Evolutionary conservation across 345 rosid species (phyloP), one percentile per base, ranked within the genome.

Genomic region (Orychophragmus violaceus): DNA sequence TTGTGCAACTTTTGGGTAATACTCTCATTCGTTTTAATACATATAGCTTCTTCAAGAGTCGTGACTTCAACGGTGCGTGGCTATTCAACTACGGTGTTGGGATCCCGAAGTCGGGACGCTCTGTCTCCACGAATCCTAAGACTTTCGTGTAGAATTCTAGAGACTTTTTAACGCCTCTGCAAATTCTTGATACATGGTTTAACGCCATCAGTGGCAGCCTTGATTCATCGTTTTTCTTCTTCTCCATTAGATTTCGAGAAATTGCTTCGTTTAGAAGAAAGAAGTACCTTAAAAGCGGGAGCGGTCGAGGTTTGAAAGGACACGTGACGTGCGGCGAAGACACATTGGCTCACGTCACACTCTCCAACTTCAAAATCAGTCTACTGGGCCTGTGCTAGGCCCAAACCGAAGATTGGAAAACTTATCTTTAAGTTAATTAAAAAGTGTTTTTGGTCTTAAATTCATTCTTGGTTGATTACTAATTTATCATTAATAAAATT

Each of bases 111-210:
- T n/a, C n/a, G 0, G 91, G 88, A 10, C 90, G 75, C 58, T 90
- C 79, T 4, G 72, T 79, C 76, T 67, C 57, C 23, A 81, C 88
- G 68, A 85, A 82, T 3, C 91, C 95, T 4, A 87, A 82, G 45
- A 85, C 84, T 18, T 81, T 80, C 6, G 79, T 78, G 64, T 87
- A 85, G 75, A 90, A 90, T 44, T 84, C 79, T 0, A 62, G 44
- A 0, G 95, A 87, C 8, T 79, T 65, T 36, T 80, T 33, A 33
- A 84, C 83, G 67, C 84, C 75, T 36, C 85, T 78, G 71, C 95
- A 84, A 0, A 87, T 82, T 55, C 97, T 77, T 3, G 91, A 85
- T 1, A 83, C 86, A 16, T 90, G 91, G 76, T 85, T 87, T 24
- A 85, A 70, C 5, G 95, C 85, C 90, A 87, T 80, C 17, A 77